Evolutionary conservation across 106 monocot genomes (phyloP).

Genomic region (Dioscorea alata): DNA sequence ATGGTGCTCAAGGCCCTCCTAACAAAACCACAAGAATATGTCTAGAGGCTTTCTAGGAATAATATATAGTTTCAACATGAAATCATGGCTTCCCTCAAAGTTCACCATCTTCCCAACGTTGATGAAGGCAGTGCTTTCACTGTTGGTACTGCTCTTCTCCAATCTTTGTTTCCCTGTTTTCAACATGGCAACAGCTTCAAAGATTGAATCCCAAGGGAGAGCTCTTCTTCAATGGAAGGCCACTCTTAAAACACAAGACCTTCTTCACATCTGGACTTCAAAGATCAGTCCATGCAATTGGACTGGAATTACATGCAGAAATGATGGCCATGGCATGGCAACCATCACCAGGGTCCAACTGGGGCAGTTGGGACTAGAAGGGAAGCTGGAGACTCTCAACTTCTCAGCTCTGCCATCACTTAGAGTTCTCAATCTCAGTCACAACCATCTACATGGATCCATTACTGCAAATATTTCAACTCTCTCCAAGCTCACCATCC

Average conservation of each 20-base stretch:
- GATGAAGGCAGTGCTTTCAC: too few species aligned
- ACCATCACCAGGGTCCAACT: too few species aligned
- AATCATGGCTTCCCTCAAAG: too few species aligned
- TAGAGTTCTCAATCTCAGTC: slow-evolving; percentile 1
- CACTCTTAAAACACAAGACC: not conserved
- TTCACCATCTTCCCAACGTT: too few species aligned
- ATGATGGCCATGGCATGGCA: slow-evolving; percentile 1
- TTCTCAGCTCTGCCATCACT: slow-evolving; percentile 13
- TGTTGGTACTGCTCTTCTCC: not conserved
- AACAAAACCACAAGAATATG: too few species aligned
- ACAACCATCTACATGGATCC: slow-evolving; percentile 1
- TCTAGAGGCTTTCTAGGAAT: too few species aligned
- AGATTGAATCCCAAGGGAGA: not conserved
- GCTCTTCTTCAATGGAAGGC: slow-evolving; percentile 2
- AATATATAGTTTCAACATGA: too few species aligned
- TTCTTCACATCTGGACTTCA: not conserved
- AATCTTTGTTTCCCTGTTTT: not conserved
- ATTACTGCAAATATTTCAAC: not conserved
- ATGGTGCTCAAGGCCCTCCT: too few species aligned
- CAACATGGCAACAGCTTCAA: not conserved
- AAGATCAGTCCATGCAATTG: not conserved
- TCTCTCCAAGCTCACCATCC: too few species aligned
- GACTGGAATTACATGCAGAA: slow-evolving; percentile 1
- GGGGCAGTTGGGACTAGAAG: not conserved
- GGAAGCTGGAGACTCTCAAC: slow-evolving; percentile 11